Evolutionary conservation across 768 basidiomycete genomes (phyloP), one percentile per base, ranked within the genome.

Genomic region (Mrakia blollopis): DNA sequence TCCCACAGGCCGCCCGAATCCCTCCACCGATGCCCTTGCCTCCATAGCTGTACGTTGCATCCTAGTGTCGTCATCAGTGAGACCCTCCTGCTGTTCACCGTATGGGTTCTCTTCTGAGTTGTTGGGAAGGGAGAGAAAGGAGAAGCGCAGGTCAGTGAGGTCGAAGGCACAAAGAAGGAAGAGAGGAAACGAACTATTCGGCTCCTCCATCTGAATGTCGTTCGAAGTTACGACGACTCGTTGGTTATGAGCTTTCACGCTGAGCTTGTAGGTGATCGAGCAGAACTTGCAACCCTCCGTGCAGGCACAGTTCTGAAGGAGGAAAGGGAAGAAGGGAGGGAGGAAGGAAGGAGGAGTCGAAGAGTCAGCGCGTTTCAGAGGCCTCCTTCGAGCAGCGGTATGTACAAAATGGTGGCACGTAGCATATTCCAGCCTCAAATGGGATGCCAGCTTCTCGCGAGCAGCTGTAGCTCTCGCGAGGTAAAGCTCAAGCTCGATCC

Each of bases 211-310:
- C 18, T 87, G 86, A 30, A 88, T 83, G 25, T 73, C 90, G 86
- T 73, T 88, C 80, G 92, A 96, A 13, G 93, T 96, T 72, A 98
- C 87, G 77, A 93, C 88, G 88, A 97, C 88, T 5, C 91, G 92
- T 35, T 87, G 86, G 74, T 80, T 81, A 50, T 88, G 86, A 73
- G 91, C 90, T 52, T 88, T 83, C 8, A 50, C 47, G 16, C 5
- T 18, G 47, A 50, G 92, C 91, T 77, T 92, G 87, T n/a, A 99
- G 86, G 88, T 87, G 78, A 99, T 89, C 50, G 94, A 90, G 84
- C 97, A 99, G 78, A 89, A 90, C 78, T 87, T 87, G 85, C 97
- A 99, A 63, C 89, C 89, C 62, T 90, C 87, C 71, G 91, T 84
- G 83, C 97, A 99, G 78, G 89, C 89, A 81, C 97, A 99, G 82